Conservation (phyloP, 2,329 filamentous ascomycete genomes). For the Magnaporthiopsis incrustans region DNA sequence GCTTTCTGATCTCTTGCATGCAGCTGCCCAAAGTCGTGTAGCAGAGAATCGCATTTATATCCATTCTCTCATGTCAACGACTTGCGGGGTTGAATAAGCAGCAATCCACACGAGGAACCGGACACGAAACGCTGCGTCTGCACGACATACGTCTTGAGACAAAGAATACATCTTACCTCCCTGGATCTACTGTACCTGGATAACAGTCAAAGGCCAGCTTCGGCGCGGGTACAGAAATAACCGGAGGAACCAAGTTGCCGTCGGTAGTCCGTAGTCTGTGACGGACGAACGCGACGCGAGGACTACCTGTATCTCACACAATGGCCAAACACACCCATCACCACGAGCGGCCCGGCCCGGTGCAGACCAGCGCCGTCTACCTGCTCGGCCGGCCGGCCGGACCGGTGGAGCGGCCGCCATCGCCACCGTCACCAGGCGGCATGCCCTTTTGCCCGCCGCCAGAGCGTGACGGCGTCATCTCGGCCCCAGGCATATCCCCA, state of each 20-base stretch:
- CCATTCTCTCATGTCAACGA: background rate
- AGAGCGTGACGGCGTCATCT: constrained; percentile 22
- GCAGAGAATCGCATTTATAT: background rate
- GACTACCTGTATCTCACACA: background rate
- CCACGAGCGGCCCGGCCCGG: constrained; percentile 18
- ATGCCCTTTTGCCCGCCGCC: constrained; percentile 24
- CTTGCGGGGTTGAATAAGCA: too few relatives aligned
- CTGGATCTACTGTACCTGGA: too few relatives aligned
- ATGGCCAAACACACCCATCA: background rate
- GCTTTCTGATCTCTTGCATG: background rate
- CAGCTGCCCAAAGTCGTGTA: background rate
- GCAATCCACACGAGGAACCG: background rate
- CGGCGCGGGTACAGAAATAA: too few relatives aligned
- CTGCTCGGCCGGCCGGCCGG: constrained; percentile 31
- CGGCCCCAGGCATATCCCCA: background rate
- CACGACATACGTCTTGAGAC: too few relatives aligned
- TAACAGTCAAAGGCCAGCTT: too few relatives aligned
- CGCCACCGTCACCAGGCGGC: constrained; percentile 38
- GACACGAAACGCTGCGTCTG: too few relatives aligned
- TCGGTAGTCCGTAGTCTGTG: too few relatives aligned
- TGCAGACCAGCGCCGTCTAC: constrained; percentile 44
- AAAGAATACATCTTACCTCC: too few relatives aligned
- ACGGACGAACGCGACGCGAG: too few relatives aligned
- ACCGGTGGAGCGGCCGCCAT: constrained; percentile 36
- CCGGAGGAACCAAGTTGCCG: background rate